Evolutionary conservation across 2,329 filamentous ascomycete genomes (phyloP), one percentile per base, ranked within the genome.

Genomic region (Curvularia spicifera): DNA sequence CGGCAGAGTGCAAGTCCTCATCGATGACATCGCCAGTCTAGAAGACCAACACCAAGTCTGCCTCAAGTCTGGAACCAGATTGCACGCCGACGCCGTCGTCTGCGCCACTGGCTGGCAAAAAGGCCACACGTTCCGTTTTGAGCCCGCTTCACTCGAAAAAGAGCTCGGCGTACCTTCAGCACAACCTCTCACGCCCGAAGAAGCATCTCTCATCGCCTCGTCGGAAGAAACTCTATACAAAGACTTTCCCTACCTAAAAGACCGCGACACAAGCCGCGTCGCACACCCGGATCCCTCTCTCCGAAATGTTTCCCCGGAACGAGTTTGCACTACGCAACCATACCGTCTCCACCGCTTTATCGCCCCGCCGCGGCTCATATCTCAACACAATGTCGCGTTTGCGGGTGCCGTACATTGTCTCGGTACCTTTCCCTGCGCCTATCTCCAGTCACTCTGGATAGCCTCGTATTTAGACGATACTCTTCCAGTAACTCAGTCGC

Each of bases 391-490:
- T 26, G 55, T 67, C 1, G 63, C 63, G 1, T 71, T 70, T 29
- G 61, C 69, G 5, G 63, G 66, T 39, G 63, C 78, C 50, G 64
- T 78, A 6, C 71, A 71, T 22, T 75, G 70, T 1, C 72, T 81
- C 33, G 72, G 71, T 9, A 79, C 73, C 0, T 68, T 76, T 12
- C 69, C 72, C 8, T 73, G 69, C 54, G 78, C 78, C 10, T 70
- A 75, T n/a, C 64, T 77, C 0, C 78, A 81, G 67, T 72, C 70
- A 0, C 71, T 81, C 1, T 81, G 79, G 79, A 76, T 89, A 29
- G 79, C 82, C 0, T 88, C 89, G 0, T 91, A 87, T 69, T 83
- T 93, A 26, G 79, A 83, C 49, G 80, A 79, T 33, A 76, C 80
- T 37, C 73, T 90, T 8, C 4, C 60, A 1, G 48, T 60, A 53